phyloP scores from a whole-genome alignment of 345 rosid genomes.

The Melastoma malabathricum region DNA sequence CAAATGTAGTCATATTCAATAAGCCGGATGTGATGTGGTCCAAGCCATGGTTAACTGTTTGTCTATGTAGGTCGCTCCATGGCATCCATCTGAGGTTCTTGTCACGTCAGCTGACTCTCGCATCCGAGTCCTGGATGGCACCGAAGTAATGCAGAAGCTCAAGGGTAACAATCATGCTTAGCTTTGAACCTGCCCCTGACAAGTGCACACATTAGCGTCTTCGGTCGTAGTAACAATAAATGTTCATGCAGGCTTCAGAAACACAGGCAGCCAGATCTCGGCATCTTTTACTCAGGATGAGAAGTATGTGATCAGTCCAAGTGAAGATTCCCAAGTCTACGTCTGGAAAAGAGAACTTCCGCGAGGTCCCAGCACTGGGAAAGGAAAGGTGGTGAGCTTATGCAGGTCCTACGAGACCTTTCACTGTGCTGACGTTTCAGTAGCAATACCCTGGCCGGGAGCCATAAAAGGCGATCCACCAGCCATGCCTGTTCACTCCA shows the following conservation, averaged over 20 bases:
- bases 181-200: neutral
- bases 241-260: constrained; percentile 43
- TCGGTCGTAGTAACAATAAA: neutral
- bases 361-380: constrained; percentile 22
- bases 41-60: neutral
- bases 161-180: constrained; percentile 31
- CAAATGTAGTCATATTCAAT: neutral
- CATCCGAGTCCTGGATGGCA: constrained; percentile 54
- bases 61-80: constrained; percentile 49
- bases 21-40: too few relatives aligned
- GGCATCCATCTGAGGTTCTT: constrained; percentile 65
- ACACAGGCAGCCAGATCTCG: constrained; percentile 71
- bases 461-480: constrained; percentile 62
- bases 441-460: constrained; percentile 79
- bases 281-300: constrained; percentile 72
- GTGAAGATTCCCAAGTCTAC: constrained; percentile 82
- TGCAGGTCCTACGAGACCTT: constrained; percentile 50
- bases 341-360: constrained; percentile 60
- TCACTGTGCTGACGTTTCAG: constrained; percentile 74
- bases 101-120: constrained; percentile 89
- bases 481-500: constrained; percentile 21
- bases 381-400: constrained; percentile 22
- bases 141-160: constrained; percentile 51
- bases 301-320: constrained; percentile 54
- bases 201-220: too few relatives aligned